Base-by-base conservation (phyloP, 2,329 filamentous ascomycete species). In the Fusarium globosum region DNA sequence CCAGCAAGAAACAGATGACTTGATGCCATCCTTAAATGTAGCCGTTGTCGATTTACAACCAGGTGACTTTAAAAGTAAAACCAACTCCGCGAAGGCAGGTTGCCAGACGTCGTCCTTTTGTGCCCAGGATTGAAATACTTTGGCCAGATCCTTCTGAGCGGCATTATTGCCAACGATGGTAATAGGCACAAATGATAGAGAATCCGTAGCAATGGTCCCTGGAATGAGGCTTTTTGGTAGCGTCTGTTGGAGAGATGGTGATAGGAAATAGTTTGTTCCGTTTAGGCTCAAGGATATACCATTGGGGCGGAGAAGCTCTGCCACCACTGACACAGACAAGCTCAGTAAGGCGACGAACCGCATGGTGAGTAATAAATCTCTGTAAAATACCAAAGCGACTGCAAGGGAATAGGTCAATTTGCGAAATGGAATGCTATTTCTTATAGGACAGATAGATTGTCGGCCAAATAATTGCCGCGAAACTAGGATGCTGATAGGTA, bases 91-190 rank as follows among this genome's bases (percentile, higher is more conserved):
- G 1, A 63, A 63, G 1, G 15, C 28, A 36, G 42, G 20, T 23
- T 61, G 61, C 61, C 61, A 63, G 6, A 63, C 61, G 2, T 61
- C 61, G 3, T 63, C 61, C 9, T 28, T 23, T 23, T 48, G 28
- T 1, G 28, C 30, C 61, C 61, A 63, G 15, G 23, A 12, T 9
- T 5, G 2, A 2, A 63, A 63, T 0, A 63, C 2, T 1, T 18
- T 41, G 1, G 26, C 2, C 0, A 63, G 42, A 2, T 42, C 20
- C 5, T 23, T 4, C 12, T 35, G n/a, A 3, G 55, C 33, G 4
- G 18, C 7, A 1, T 28, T 21, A 4, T 26, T n/a, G 15, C 35
- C 28, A 26, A 61, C 28, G 4, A 63, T 21, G 2, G 61, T 61
- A 35, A 63, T 3, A 0, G 61, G 61, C 15, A 23, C 14, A 36